Percentiles rank a stretch among this genome's conserved stretches.
Evolutionary conservation across 2,329 filamentous ascomycete genomes (phyloP).

Genomic region (Fusarium miscanthi): DNA sequence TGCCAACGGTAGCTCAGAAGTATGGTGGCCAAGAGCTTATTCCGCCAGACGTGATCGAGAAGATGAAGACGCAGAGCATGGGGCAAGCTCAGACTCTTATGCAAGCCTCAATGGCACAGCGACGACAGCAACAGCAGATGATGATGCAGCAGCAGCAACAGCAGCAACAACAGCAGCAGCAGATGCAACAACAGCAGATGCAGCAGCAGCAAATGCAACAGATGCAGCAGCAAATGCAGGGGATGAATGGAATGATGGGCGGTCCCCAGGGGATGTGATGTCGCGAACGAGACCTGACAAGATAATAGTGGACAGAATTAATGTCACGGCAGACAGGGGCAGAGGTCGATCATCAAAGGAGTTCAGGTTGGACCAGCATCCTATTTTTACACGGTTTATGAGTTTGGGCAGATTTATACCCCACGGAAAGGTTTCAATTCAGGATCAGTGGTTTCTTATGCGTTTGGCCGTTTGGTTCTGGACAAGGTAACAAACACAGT

Average conservation of each 20-base stretch:
- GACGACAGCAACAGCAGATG: constrained; percentile 50
- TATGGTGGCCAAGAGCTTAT: constrained; percentile 59
- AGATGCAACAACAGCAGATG: constrained; percentile 38
- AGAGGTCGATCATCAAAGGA: constrained; percentile 24
- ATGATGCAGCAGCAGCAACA: constrained; percentile 48
- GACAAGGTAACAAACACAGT: constrained; percentile 30
- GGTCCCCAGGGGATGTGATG: constrained; percentile 60
- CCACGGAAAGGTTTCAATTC: constrained; percentile 44
- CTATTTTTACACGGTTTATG: constrained; percentile 23
- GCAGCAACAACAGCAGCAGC: constrained; percentile 44
- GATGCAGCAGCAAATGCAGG: constrained; percentile 43
- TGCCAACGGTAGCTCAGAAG: constrained; percentile 49
- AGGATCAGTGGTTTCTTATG: constrained; percentile 32
- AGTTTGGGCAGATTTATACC: constrained; percentile 49
- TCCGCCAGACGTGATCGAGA: constrained; percentile 58
- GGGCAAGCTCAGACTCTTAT: constrained; percentile 53
- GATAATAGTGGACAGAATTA: constrained; percentile 9
- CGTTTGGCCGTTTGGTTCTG: constrained; percentile 8
- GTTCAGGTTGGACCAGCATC: constrained; percentile 31
- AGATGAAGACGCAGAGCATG: constrained; percentile 57
- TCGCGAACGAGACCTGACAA: neutral
- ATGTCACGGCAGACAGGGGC: constrained; percentile 20
- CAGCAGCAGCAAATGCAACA: constrained; percentile 45
- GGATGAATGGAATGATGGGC: constrained; percentile 61
- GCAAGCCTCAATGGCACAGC: constrained; percentile 48